Base-by-base conservation (phyloP, 2,329 filamentous ascomycete species). In the Cucurbitaria berberidis region DNA sequence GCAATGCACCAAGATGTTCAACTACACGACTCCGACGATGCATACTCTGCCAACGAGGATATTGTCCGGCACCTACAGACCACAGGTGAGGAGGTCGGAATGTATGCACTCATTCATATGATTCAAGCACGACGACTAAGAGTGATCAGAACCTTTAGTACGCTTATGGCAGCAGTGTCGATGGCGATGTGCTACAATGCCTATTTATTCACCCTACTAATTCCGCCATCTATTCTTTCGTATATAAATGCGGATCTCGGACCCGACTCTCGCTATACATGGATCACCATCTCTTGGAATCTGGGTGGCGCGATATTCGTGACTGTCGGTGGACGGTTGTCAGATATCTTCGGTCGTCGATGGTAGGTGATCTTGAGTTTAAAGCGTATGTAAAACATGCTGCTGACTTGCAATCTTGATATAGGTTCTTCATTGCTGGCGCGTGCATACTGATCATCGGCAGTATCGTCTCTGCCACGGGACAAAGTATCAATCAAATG, bases 391-490 rank as follows among this genome's bases (percentile, higher is more conserved):
- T 24, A 22, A n/a, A 11, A 22, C 19, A 21, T 11, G 36, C n/a
- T 15, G 11, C 36, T 39, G 15, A 39, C 21, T 22, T 39, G 15
- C 10, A 15, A 21, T 39, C 36, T 11, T 11, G 15, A 24, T 22
- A 7, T 15, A 39, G 36, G 41, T 73, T 72, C 47, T 70, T 72
- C 54, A 50, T 73, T 22, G 64, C 67, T 0, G 76, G 76, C 5
- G 69, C 73, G 13, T 32, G 66, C 13, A 63, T 73, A 10, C 65
- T 70, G 21, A 67, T 76, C 24, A 55, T 73, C 24, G 76, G 76
- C 8, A 69, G 67, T 19, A 70, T 78, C 24, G 70, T 78, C 13
- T 74, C 76, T 3, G 76, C 76, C 0, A 78, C 74, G 1, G 76
- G 73, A 5, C 59, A 70, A 41, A 69, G 47, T 47, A 77, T 79